These are phyloP conservation scores for Alnus glutinosa DNA, from an alignment of 306 rosid species.

Conservation along the genomic window DNA sequence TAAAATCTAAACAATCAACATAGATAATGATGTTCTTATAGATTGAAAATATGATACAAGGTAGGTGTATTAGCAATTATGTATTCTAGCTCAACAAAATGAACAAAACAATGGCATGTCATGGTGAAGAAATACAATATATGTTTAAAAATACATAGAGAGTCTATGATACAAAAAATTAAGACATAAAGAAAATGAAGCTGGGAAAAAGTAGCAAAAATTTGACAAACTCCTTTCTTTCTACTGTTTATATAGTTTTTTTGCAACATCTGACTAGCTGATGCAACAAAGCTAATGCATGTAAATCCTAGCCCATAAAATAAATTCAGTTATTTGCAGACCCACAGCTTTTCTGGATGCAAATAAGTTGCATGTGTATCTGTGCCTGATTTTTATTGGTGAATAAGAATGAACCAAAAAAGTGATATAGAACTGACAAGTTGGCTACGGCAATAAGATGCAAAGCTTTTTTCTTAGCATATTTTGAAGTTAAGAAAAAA, in stretches of 20 bases:
- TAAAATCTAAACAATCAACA: not conserved
- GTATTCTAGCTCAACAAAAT: not conserved
- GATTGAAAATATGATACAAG: not conserved
- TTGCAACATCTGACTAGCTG: not conserved
- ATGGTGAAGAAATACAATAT: no score
- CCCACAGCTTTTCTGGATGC: not conserved
- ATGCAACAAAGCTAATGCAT: not conserved
- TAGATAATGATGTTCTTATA: not conserved
- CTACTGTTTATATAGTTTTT: not conserved
- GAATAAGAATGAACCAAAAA: not conserved
- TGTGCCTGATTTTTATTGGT: conserved; percentile 11
- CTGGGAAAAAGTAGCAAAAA: no score
- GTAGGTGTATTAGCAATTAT: not conserved
- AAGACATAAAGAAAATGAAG: no score
- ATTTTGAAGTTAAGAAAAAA: not conserved
- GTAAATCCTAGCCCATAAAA: not conserved
- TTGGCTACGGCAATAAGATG: conserved; percentile 10
- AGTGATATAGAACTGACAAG: conserved; percentile 7
- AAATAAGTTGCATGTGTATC: conserved; percentile 1
- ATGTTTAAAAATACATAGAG: no score
- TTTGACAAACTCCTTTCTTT: not conserved
- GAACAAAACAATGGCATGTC: not conserved
- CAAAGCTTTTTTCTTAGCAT: not conserved
- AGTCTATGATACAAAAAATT: no score
- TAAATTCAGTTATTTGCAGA: not conserved